A percentile compares a stretch with the other conserved stretches of the same genome.
These are phyloP conservation scores for Boletus reticulatus DNA, from an alignment of 768 basidiomycete species.

Conservation along the genomic window DNA sequence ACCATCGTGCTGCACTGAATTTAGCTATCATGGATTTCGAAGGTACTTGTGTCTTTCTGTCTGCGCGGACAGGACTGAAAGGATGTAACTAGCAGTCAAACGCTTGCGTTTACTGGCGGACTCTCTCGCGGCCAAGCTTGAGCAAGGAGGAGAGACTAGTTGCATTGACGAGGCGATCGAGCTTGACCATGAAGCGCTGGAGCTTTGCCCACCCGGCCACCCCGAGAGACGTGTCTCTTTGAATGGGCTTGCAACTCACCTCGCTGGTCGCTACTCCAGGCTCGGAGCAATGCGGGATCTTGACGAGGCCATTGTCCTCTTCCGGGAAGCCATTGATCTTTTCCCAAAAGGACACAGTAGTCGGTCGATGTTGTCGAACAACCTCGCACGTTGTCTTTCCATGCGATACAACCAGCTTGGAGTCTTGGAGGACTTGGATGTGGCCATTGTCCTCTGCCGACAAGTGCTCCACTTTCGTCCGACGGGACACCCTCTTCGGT, in stretches of 20 bases:
- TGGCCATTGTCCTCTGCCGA: not conserved
- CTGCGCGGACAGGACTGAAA: too few relatives aligned
- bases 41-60: too few relatives aligned
- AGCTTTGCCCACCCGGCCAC: too few relatives aligned
- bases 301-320: not conserved
- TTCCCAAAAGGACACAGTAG: not conserved
- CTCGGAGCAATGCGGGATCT: not conserved
- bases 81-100: too few relatives aligned
- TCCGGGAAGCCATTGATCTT: not conserved
- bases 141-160: too few relatives aligned
- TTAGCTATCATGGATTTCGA: too few relatives aligned
- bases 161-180: too few relatives aligned
- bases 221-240: not conserved
- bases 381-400: not conserved
- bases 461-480: not conserved
- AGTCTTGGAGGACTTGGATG: not conserved
- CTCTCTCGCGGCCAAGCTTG: too few relatives aligned
- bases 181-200: too few relatives aligned
- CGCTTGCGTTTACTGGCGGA: too few relatives aligned
- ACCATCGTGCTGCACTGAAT: too few relatives aligned
- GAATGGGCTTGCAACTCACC: not conserved
- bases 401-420: not conserved
- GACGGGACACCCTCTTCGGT: not conserved
- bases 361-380: not conserved
- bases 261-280: not conserved